Evolutionary conservation across 1,284 basidiomycete genomes (phyloP).

Genomic region (Ustilago loliicola): DNA sequence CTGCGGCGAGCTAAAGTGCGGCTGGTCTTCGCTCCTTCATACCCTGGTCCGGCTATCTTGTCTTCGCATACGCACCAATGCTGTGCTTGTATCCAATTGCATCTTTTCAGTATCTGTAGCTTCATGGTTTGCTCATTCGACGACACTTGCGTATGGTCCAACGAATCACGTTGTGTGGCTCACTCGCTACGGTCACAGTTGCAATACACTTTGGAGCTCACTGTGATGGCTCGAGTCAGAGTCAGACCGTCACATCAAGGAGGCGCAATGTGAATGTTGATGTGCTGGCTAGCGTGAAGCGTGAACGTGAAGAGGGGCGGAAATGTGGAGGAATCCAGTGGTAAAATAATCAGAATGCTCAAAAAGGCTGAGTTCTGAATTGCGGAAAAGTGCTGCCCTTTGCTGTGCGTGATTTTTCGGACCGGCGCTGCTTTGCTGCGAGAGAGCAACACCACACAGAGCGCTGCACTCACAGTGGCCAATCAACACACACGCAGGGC

Average conservation of each 20-base stretch:
- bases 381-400: background rate
- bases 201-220: no score
- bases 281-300: background rate
- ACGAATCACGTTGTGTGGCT: no score
- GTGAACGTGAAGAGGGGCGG: background rate
- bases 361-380: background rate
- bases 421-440: no score
- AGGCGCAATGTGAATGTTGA: conserved; percentile 3
- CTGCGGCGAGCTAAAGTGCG: conserved; percentile 22
- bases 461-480: background rate
- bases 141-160: no score
- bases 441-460: background rate
- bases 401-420: background rate
- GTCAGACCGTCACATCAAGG: background rate
- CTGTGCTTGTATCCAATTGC: no score
- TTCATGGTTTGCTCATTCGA: no score
- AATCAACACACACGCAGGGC: conserved; percentile 1
- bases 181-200: no score
- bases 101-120: no score
- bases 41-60: background rate
- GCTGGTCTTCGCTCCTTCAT: background rate
- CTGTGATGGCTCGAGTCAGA: no score
- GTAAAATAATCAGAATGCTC: background rate
- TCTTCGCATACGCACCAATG: no score
- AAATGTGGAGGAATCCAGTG: background rate